Evolutionary conservation across 1,139 yeast genomes (phyloP), one percentile per base, ranked within the genome.

Genomic region (Kodamaea arcana): DNA sequence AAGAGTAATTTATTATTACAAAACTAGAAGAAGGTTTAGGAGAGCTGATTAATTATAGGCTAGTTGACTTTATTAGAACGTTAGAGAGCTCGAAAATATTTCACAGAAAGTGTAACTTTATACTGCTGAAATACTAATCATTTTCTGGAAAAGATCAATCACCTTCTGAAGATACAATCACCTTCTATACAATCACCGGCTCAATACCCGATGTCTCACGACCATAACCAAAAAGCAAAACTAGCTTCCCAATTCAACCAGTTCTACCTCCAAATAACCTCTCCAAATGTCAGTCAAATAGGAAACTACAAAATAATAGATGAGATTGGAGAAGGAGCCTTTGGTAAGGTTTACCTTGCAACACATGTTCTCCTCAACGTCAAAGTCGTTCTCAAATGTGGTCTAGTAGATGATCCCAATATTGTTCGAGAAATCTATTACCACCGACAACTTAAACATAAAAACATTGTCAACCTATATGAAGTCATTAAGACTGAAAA

Each of bases 381-480:
- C 15, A 80, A 81, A 49, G 95, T 86, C 4, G 97, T 94, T 20
- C 60, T 92, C 39, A 92, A 92, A 51, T 83, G 92, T 40, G 94
- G 97, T 2, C 68, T 75, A n/a, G 77, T 81, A 36, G 77, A 75
- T 38, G 95, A 86, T 53, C 90, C 95, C 20, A 88, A 88, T 50
- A 72, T 92, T n/a, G 95, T 90, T 21, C 67, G 97, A 40, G 98
- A 92, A 51, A 87, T 87, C 24, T 88, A 84, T 52, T 94, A 88
- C 53, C 94, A 90, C 51, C 71, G 86, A 35, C 94, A 86, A 52
- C 78, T 92, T 47, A 75, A 75, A 32, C 96, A 88, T 51, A 87
- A 87, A 11, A 81, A 87, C 53, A 84, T 92, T 31, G 88, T 94
- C 10, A 77, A 80, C 42, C 68, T 92, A 7, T 90, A 87, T 56